These are phyloP conservation scores for Lyophyllum decastes DNA, from an alignment of 768 basidiomycete species.

Conservation along the genomic window DNA sequence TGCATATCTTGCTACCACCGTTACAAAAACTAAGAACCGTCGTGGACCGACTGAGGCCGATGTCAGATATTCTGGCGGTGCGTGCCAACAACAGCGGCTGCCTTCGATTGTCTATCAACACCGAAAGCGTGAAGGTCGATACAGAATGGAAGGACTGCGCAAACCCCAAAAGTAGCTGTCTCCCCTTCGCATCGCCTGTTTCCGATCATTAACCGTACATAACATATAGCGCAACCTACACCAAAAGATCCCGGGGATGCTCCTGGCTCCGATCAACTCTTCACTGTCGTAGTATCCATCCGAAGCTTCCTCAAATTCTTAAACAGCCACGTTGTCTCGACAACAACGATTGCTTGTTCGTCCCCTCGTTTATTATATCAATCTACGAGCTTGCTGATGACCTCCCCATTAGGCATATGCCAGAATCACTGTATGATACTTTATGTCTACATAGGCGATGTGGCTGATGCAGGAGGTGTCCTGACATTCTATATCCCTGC, in stretches of 20 bases:
- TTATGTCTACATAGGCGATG: conserved; percentile 86
- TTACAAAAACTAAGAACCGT: conserved; percentile 77
- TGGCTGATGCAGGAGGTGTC: conserved; percentile 78
- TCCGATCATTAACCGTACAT: conserved; percentile 1
- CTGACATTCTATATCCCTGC: conserved; percentile 89
- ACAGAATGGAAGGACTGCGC: conserved; percentile 78
- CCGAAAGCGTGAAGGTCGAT: conserved; percentile 76
- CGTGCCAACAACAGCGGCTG: conserved; percentile 67
- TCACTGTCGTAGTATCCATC: conserved; percentile 68
- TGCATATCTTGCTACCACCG: conserved; percentile 77
- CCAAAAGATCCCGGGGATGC: conserved; percentile 38
- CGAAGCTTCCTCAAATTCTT: conserved; percentile 82
- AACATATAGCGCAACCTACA: conserved; percentile 14
- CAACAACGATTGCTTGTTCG: conserved; percentile 84
- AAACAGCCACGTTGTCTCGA: conserved; percentile 76
- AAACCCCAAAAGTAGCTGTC: conserved; percentile 58
- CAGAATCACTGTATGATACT: conserved; percentile 82
- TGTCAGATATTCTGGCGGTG: conserved; percentile 70
- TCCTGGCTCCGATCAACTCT: conserved; percentile 57
- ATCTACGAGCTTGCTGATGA: background rate
- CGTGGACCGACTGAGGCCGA: conserved; percentile 68
- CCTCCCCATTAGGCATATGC: conserved; percentile 63
- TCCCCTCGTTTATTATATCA: conserved; percentile 9
- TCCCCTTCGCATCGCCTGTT: background rate
- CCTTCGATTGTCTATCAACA: conserved; percentile 54